Evolutionary conservation across 225 moss, liverwort and hornwort genomes (phyloP), one percentile per base, ranked within the genome.

Genomic region (Pseudoscleropodium purum): DNA sequence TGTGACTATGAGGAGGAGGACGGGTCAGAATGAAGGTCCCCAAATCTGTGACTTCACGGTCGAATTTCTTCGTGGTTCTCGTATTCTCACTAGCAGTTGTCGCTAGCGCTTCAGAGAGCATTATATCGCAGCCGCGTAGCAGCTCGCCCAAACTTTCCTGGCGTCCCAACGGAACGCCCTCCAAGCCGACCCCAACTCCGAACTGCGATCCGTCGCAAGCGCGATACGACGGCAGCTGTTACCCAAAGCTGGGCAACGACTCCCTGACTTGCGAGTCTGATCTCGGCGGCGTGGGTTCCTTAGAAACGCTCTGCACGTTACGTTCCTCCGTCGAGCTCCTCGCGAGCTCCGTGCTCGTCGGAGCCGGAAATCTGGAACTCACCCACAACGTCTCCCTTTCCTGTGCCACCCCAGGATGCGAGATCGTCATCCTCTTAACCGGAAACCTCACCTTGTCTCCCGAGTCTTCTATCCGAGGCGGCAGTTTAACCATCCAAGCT

Each of bases 231-330:
- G 26, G 26, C 26, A 88, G 70, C 59, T 93, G 93, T 69, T 93
- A 92, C 87, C 19, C 85, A 54, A 79, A 89, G 92, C 91, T 88
- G 69, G 80, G 74, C 27, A 93, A 93, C 39, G 73, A 65, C 47
- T 95, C 98, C 79, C 91, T 98, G 49, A 88, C 92, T 59, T 98
- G 98, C 87, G 97, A 97, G 92, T 43, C 85, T 41, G 97, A 96
- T 88, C 90, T 98, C 36, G 81, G 87, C 27, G 98, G 98, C 52
- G 81, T 90, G 41, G 98, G 98, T 9, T 95, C 97, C 37, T 87
- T 98, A 15, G 92, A 94, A 17, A 89, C 90, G 7, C 37, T 92
- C 26, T 98, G 98, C 80, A 89, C 89, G n/a, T 45, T 98, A 39
- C 92, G 89, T 52, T 83, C 85, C 61, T 84, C 74, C n/a, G 26